Evolutionary conservation across 257 asterid species (phyloP).

Genomic region (Solanum piurae): DNA sequence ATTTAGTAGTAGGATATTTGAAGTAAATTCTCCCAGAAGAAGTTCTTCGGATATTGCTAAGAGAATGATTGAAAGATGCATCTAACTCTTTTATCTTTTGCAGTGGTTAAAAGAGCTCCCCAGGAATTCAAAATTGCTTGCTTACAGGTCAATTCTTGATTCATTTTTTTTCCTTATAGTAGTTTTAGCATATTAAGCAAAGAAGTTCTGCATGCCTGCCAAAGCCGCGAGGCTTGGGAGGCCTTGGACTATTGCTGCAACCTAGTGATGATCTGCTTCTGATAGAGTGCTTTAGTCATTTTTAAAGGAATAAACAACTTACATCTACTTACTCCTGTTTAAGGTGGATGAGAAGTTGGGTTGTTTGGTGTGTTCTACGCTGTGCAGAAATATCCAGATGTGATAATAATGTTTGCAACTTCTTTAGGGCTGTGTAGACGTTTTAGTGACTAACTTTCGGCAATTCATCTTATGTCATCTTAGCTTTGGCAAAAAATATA

Average conservation of each 20-base stretch:
- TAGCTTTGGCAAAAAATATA: background rate
- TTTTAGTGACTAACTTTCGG: background rate
- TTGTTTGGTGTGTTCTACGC: background rate
- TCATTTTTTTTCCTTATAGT: background rate
- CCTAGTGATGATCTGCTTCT: background rate
- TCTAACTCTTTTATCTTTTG: constrained; percentile 21
- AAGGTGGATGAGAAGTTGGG: background rate
- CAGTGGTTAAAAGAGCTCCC: constrained; percentile 96
- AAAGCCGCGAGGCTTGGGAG: background rate
- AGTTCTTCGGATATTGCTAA: background rate
- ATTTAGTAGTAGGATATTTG: background rate
- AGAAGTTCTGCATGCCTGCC: background rate
- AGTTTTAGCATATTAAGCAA: background rate
- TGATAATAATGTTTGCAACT: background rate
- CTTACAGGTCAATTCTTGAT: constrained; percentile 59
- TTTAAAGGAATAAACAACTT: background rate
- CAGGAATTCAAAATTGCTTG: constrained; percentile 92
- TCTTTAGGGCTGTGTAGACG: background rate
- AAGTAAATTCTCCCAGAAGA: background rate
- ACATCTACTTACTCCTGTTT: background rate
- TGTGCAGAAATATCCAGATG: background rate
- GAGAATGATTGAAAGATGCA: background rate
- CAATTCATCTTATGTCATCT: background rate
- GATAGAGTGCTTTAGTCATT: background rate
- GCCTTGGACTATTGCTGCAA: background rate